Percentiles rank a stretch among this genome's conserved stretches.
These are phyloP conservation scores for Millerago galiae DNA, from an alignment of 805 yeast genomes.

Conservation along the genomic window DNA sequence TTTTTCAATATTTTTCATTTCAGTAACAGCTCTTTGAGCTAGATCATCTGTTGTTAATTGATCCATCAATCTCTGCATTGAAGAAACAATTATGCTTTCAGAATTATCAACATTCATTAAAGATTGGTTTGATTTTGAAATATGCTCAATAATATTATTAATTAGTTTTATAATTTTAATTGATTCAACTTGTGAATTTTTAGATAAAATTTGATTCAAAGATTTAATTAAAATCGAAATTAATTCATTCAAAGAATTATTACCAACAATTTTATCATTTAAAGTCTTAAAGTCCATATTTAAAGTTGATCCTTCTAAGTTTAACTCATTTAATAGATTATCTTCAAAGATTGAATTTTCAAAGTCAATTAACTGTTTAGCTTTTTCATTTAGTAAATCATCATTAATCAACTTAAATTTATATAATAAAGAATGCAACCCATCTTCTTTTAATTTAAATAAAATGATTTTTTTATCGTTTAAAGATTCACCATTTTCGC, in stretches of 20 bases:
- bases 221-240: constrained; percentile 48
- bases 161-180: constrained; percentile 45
- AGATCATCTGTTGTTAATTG: constrained; percentile 70
- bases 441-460: constrained; percentile 32
- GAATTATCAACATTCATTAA: constrained; percentile 34
- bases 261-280: constrained; percentile 30
- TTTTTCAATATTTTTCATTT: constrained; percentile 37
- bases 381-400: constrained; percentile 25
- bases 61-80: constrained; percentile 57
- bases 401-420: constrained; percentile 36
- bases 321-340: constrained; percentile 23
- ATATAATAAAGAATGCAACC: constrained; percentile 26
- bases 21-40: constrained; percentile 56
- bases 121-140: constrained; percentile 34
- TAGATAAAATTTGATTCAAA: constrained; percentile 45
- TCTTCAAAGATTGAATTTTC: constrained; percentile 11
- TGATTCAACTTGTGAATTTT: constrained; percentile 37
- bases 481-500: constrained; percentile 20
- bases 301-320: constrained; percentile 11
- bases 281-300: constrained; percentile 12
- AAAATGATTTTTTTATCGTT: constrained; percentile 22
- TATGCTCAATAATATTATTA: constrained; percentile 35
- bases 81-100: constrained; percentile 48
- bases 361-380: constrained; percentile 15
- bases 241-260: constrained; percentile 57